Conservation (phyloP, 2,329 filamentous ascomycete genomes). For the Neodidymelliopsis sp. region DNA sequence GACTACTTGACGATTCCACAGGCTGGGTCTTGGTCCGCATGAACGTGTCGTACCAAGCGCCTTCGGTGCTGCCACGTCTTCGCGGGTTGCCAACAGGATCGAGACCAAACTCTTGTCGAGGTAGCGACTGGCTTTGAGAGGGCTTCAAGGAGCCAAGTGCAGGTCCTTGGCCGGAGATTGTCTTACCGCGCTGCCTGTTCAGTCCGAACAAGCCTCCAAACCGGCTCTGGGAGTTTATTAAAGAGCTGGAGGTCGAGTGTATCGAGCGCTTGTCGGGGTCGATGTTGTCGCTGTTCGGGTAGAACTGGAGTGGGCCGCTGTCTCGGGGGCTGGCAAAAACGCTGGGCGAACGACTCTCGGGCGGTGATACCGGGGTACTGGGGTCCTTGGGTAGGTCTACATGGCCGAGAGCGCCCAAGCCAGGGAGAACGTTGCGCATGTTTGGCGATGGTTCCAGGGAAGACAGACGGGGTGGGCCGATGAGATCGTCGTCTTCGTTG, state of each 20-base stretch:
- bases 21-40: constrained; percentile 51
- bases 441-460: constrained; percentile 41
- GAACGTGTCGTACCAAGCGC: constrained; percentile 63
- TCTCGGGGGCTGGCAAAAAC: constrained; percentile 58
- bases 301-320: constrained; percentile 53
- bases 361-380: constrained; percentile 52
- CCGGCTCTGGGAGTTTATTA: constrained; percentile 58
- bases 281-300: constrained; percentile 50
- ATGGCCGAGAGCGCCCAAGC: constrained; percentile 52
- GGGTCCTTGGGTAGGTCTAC: constrained; percentile 46
- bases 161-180: constrained; percentile 66
- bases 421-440: constrained; percentile 46
- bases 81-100: constrained; percentile 59
- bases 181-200: constrained; percentile 69
- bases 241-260: constrained; percentile 58
- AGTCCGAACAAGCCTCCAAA: constrained; percentile 67
- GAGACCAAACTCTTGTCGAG: constrained; percentile 60
- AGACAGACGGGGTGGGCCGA: constrained; percentile 32
- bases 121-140: constrained; percentile 80
- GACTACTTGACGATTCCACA: constrained; percentile 41
- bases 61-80: constrained; percentile 63
- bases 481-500: constrained; percentile 43
- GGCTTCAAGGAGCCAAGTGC: constrained; percentile 73
- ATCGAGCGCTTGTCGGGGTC: constrained; percentile 58
- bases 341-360: constrained; percentile 53